phyloP scores from a whole-genome alignment of 768 basidiomycete genomes.

The Pisolithus microcarpus region DNA sequence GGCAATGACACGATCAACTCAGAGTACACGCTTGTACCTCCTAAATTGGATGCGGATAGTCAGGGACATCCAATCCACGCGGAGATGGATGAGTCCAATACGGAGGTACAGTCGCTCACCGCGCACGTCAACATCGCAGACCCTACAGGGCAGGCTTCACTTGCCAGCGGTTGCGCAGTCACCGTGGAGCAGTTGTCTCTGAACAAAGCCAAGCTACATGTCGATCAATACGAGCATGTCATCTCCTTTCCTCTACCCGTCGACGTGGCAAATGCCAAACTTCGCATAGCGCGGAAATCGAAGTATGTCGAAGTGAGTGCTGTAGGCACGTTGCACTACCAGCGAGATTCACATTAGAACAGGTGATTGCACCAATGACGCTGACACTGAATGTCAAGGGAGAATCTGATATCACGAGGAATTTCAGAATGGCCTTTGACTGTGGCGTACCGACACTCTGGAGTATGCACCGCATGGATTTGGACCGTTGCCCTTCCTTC shows the following conservation, averaged over 20 bases:
- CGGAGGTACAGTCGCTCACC: constrained; percentile 13
- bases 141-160: constrained; percentile 10
- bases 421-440: constrained; percentile 23
- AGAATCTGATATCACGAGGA: constrained; percentile 14
- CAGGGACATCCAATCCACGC: constrained; percentile 11
- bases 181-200: constrained; percentile 9
- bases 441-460: constrained; percentile 14
- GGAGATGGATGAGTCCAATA: constrained; percentile 11
- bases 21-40: neutral
- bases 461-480: constrained; percentile 36
- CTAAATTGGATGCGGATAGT: constrained; percentile 5
- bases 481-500: constrained; percentile 31
- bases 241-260: constrained; percentile 42
- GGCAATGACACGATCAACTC: constrained; percentile 1
- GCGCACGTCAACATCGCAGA: constrained; percentile 18
- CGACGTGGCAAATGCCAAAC: constrained; percentile 27
- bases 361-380: constrained; percentile 17
- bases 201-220: constrained; percentile 2
- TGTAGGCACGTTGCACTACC: neutral
- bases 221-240: constrained; percentile 15
- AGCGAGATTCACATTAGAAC: constrained; percentile 6
- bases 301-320: constrained; percentile 35
- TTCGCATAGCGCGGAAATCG: constrained; percentile 49
- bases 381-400: constrained; percentile 11
- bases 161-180: constrained; percentile 14